Conservation (phyloP, 164 flowering plant genomes). For the Berberis thunbergii region DNA sequence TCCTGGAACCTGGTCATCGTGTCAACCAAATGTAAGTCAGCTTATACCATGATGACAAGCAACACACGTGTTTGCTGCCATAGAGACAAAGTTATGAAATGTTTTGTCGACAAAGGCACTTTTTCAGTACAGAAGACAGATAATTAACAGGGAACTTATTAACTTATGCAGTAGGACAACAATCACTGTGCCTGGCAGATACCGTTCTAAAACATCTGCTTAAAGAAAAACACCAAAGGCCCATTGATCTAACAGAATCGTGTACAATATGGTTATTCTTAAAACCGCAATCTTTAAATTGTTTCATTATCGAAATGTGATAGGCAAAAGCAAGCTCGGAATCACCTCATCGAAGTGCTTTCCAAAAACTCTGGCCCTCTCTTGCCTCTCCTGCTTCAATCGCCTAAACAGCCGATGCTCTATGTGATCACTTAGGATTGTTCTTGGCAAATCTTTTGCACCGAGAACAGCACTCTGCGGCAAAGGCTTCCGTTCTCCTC, state of each 20-base stretch:
- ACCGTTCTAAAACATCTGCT: neutral
- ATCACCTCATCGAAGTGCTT: constrained; percentile 78
- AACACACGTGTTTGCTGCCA: neutral
- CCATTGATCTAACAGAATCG: neutral
- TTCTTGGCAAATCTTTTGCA: constrained; percentile 95
- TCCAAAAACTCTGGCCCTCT: constrained; percentile 69
- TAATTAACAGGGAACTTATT: neutral
- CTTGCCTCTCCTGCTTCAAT: constrained; percentile 74
- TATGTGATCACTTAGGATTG: constrained; percentile 92
- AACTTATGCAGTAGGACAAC: neutral
- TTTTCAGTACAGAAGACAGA: neutral
- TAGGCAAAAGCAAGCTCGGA: neutral
- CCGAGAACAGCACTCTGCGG: constrained; percentile 99
- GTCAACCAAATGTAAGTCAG: constrained; percentile 8
- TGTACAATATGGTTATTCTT: neutral
- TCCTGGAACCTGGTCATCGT: constrained; percentile 59
- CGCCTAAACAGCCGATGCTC: constrained; percentile 64
- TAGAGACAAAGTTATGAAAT: neutral
- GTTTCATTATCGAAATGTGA: neutral
- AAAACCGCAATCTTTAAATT: neutral
- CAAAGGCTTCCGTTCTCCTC: constrained; percentile 82
- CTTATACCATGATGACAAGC: neutral
- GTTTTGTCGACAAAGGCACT: neutral
- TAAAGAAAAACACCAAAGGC: neutral
- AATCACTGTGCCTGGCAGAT: neutral